Evolutionary conservation across 176 grass and related monocot genomes (phyloP), one percentile per base, ranked within the genome.

Genomic region (Avena insularis): DNA sequence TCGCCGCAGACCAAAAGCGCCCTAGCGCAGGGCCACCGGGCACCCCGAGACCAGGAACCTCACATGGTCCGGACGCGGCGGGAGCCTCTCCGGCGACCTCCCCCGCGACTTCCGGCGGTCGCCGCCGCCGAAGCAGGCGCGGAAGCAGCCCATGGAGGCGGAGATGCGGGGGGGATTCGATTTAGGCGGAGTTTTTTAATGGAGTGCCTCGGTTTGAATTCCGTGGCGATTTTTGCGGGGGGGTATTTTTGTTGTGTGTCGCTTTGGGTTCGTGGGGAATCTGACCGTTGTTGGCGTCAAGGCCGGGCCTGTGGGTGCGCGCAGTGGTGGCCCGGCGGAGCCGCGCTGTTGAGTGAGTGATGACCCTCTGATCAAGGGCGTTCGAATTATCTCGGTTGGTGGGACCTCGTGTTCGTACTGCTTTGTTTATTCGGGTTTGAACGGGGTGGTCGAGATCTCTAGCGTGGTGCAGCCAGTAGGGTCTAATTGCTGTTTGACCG

Each of bases 81-180:
- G 76, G 20, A 61, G 16, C 59, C 85, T 80, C 57, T 65, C 80
- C 31, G 74, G 67, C 2, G 75, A 80, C 6, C 72, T 85, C 81
- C 38, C 20, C 69, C 50, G 81, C 82, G 38, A 57, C 48, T 67
- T 80, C 50, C 50, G 53, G 63, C 65, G 87, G 54, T 82, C 51
- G 58, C 82, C 84, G 49, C 85, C 88, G 50, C 92, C 92, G 82
- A 98, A 98, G 91, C 96, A 98, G 71, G 86, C 87, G 56, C 91
- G 92, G 86, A 98, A 98, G 87, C 96, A 98, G 67, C 90, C 93
- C 96, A 98, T 98, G 63, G 85, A 80, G n/a, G 46, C 79, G 77
- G 49, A 59, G 89, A 46, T 64, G 56, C 23, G 80, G 17, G 84
- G 8, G 20, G 19, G 45, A 21, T 4, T 29, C 13, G 72, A 75